Conservation (phyloP, 2,329 filamentous ascomycete genomes). For the Arthroderma sp. region DNA sequence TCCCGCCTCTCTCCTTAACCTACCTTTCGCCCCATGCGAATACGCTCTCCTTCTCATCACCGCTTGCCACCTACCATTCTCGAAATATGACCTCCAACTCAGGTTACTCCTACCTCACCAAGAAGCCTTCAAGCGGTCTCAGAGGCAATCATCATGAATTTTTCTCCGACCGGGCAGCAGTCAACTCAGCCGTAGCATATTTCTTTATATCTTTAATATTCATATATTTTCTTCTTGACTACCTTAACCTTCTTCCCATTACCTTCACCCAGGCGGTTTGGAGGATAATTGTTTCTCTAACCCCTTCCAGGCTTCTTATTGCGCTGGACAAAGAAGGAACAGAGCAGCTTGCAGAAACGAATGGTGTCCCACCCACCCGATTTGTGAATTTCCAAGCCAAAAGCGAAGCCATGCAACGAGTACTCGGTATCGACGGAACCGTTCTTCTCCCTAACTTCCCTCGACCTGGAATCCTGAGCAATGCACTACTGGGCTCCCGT, state of each 20-base stretch:
- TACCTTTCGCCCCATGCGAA: neutral
- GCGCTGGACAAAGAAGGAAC: constrained; percentile 33
- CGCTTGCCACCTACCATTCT: neutral
- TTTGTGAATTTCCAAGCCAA: constrained; percentile 40
- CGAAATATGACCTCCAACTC: constrained; percentile 4
- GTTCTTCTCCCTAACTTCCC: constrained; percentile 35
- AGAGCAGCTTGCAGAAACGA: neutral
- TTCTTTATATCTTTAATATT: constrained; percentile 17
- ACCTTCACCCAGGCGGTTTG: constrained; percentile 23
- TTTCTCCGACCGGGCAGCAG: constrained; percentile 16
- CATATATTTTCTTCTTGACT: constrained; percentile 18
- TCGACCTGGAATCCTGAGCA: constrained; percentile 43
- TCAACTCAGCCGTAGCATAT: constrained; percentile 19
- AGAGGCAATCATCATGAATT: constrained; percentile 22
- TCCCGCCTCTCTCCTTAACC: neutral
- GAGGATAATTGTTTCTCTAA: constrained; percentile 26
- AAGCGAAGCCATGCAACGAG: constrained; percentile 49
- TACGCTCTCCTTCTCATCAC: neutral
- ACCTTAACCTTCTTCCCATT: constrained; percentile 18
- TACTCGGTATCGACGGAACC: constrained; percentile 50
- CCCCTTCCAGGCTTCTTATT: constrained; percentile 27
- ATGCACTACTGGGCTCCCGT: constrained; percentile 22
- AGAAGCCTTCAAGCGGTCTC: constrained; percentile 5
- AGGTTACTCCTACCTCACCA: constrained; percentile 10
- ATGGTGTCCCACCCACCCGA: constrained; percentile 11